These are phyloP conservation scores for Melaleuca alternifolia DNA, from an alignment of 345 rosid genomes.

Conservation along the genomic window DNA sequence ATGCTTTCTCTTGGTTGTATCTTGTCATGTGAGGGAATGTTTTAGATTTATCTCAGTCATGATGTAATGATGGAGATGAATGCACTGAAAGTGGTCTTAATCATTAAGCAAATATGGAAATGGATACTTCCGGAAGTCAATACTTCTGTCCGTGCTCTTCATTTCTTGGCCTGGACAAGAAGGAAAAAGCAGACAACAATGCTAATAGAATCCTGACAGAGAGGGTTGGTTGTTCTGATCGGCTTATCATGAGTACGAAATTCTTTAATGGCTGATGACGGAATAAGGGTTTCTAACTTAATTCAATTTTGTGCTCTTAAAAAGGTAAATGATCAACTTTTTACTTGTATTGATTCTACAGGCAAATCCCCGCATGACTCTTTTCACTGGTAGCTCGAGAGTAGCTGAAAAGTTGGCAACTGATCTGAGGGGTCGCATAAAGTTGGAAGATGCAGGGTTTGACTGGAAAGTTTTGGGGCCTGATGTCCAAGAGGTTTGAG, in stretches of 20 bases:
- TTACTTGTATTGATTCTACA: slow-evolving; percentile 7
- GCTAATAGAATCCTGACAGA: neutral
- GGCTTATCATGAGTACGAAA: neutral
- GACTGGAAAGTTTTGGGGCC: slow-evolving; percentile 99
- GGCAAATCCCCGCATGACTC: slow-evolving; percentile 95
- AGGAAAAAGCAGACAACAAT: neutral
- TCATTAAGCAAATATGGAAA: neutral
- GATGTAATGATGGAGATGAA: neutral
- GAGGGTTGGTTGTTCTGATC: neutral
- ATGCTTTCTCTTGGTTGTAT: neutral
- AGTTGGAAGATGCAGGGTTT: slow-evolving; percentile 98
- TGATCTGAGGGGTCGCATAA: slow-evolving; percentile 81
- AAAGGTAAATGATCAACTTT: neutral
- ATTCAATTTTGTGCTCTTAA: neutral
- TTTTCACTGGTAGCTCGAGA: slow-evolving; percentile 96
- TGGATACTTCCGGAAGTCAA: neutral
- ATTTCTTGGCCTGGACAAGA: neutral
- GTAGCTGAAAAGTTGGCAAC: slow-evolving; percentile 90
- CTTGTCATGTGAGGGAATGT: neutral
- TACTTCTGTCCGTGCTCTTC: neutral
- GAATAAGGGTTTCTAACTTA: neutral
- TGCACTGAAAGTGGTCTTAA: neutral
- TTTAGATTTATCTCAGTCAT: neutral
- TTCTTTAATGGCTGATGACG: neutral
- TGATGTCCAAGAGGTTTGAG: slow-evolving; percentile 80